Evolutionary conservation across 257 asterid genomes (phyloP), one percentile per base, ranked within the genome.

Genomic region (Solanum appendiculatum): DNA sequence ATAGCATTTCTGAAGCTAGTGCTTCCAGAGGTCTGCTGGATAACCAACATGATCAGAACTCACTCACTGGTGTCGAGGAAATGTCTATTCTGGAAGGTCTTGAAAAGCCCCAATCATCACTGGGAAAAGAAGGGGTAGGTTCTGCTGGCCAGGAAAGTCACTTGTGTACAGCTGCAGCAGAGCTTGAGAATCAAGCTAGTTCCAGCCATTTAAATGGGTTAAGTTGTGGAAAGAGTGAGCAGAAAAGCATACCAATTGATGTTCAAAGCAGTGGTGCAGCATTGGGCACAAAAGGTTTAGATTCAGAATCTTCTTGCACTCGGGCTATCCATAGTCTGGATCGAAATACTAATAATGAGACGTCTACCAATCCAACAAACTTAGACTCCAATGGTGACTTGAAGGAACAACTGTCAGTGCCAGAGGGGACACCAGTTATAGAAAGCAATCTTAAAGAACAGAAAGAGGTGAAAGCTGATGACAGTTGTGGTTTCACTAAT

Each of bases 221-320:
- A 87, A 75, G 84, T 89, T 42, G 84, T 48, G 88, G 84, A 60
- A 87, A 83, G 40, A 91, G 88, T 44, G 90, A 91, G 86, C 92
- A 60, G 72, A 86, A 86, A 73, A 87, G 64, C 86, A 13, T 86
- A 86, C 82, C 86, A 51, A 91, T 44, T 77, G 93, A 87, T 51
- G 88, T 89, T 89, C 91, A 86, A 85, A 89, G 83, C 70, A 82
- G 70, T 84, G 84, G 85, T 89, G 87, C 92, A 70, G 89, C 87
- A 42, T 75, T 85, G 82, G 93, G 87, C 63, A 68, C 88, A 36
- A 92, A 91, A 85, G 86, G 90, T 87, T 91, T 94, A 89, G 95
- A 92, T 90, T 92, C 94, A 33, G 94, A 93, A 86, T 93, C 95
- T 81, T 90, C 95, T 89, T 87, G 93, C 92, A 72, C 87, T 20